Evolutionary conservation across 805 yeast species (phyloP).

Genomic region (Candida khao-thaluensis): DNA sequence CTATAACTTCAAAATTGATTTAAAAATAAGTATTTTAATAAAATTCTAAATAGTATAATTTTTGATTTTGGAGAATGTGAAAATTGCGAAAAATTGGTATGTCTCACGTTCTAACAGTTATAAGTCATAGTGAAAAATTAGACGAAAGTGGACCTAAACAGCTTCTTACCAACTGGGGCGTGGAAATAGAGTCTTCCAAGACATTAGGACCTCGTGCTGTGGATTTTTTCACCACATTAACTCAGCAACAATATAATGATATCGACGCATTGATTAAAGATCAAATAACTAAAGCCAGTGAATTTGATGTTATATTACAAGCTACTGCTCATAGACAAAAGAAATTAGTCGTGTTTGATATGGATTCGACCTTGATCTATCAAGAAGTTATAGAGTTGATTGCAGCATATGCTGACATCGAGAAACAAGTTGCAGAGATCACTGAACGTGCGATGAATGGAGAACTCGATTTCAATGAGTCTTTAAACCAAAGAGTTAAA

Average conservation of each 20-base stretch:
- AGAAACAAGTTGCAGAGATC: conserved; percentile 79
- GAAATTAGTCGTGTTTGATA: conserved; percentile 83
- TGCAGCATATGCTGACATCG: conserved; percentile 92
- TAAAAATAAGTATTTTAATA: too few relatives aligned
- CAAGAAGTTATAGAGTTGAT: conserved; percentile 97
- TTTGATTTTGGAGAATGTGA: neutral
- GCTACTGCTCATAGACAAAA: conserved; percentile 26
- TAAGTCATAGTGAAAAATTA: conserved; percentile 17
- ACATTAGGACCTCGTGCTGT: conserved; percentile 22
- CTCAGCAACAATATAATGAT: neutral
- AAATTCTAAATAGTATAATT: too few relatives aligned
- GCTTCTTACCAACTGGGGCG: neutral
- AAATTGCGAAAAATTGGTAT: neutral
- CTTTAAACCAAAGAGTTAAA: conserved; percentile 69
- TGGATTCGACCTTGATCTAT: conserved; percentile 95
- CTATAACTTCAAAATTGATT: too few relatives aligned
- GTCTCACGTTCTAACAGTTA: conserved; percentile 20
- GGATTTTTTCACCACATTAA: conserved; percentile 19
- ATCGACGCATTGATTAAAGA: conserved; percentile 9
- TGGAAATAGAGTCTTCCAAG: conserved; percentile 1
- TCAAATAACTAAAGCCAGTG: conserved; percentile 11
- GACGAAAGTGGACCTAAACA: conserved; percentile 1
- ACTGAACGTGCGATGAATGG: conserved; percentile 97
- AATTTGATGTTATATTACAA: conserved; percentile 37
- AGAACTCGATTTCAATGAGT: conserved; percentile 85